Conservation (phyloP, 2,329 filamentous ascomycete species). For the Aspergillus jensenii region DNA sequence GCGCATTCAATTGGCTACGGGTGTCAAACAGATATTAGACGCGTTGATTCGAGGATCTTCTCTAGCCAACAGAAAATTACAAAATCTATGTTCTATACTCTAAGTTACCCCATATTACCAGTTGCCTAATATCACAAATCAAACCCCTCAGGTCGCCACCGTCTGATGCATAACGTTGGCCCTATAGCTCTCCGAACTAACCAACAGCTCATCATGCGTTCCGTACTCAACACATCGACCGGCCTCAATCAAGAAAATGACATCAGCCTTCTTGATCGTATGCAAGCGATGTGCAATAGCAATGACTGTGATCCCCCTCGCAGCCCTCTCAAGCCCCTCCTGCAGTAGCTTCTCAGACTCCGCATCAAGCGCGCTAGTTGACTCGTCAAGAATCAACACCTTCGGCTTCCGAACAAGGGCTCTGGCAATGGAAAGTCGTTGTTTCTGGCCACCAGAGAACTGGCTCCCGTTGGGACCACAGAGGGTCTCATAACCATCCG, state of each 20-base stretch:
- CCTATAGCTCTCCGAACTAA: conserved; percentile 40
- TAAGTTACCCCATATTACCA: not conserved
- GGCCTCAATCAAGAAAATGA: conserved; percentile 74
- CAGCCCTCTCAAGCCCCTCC: conserved; percentile 37
- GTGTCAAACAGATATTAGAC: no score
- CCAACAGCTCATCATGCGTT: conserved; percentile 61
- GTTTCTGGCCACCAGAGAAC: conserved; percentile 59
- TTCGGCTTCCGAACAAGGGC: conserved; percentile 57
- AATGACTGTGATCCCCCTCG: conserved; percentile 40
- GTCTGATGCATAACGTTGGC: conserved; percentile 41
- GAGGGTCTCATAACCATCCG: conserved; percentile 64
- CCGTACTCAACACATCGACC: conserved; percentile 64
- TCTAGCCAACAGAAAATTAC: no score
- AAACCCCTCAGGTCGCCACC: conserved; percentile 13
- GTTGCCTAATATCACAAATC: no score
- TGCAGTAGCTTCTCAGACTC: conserved; percentile 53
- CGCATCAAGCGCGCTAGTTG: conserved; percentile 59
- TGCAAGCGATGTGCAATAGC: conserved; percentile 44
- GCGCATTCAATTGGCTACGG: no score
- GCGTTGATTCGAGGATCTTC: no score
- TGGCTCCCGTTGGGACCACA: conserved; percentile 57
- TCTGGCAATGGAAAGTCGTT: conserved; percentile 59
- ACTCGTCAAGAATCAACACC: conserved; percentile 61
- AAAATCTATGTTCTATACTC: not conserved
- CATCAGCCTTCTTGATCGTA: conserved; percentile 67